Base-by-base conservation (phyloP, 1,284 basidiomycete species). In the Moniliella sp. region DNA sequence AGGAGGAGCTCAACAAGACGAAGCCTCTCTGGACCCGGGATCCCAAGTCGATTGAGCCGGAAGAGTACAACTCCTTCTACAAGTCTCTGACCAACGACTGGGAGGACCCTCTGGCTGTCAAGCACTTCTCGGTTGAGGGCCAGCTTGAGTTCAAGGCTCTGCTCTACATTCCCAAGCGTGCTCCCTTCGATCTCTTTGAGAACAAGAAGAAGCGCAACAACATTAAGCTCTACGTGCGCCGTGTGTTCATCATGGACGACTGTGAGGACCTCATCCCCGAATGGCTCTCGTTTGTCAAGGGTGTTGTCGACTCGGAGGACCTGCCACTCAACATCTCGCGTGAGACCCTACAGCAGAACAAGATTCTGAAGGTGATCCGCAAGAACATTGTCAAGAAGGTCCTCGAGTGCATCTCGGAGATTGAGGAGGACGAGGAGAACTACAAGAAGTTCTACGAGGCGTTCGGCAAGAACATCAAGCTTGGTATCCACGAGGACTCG, bases 191-290 rank as follows among this genome's bases (percentile, higher is more conserved):
- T 62, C 76, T 97, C 65, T 99, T 99, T 67, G 91, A 97, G 72
- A 81, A 79, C 50, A 97, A 99, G 79, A 97, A 97, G 80, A 97
- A 97, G 76, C 81, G 88, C 61, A 94, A 94, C 75, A 97, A 94
- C 78, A 94, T 99, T 73, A 97, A 97, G 71, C 83, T 99, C 64
- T 97, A 97, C 65, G 91, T 99, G 54, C 84, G 91, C 69, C 83
- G 91, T 40, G 88, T 97, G 57, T 97, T 99, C 72, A 97, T 99
- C 72, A 93, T 91, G 80, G 88, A 99, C 67, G 88, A 99, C 68
- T 94, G 86, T 64, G 91, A 97, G 69, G 91, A 99, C 61, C 70
- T 97, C 62, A 94, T 97, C 61, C 91, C 91, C 57, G 91, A 97
- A 67, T 99, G 97, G 73, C 82, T 97, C 65, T 97, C 94, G 75